A percentile compares a stretch with the other conserved stretches of the same genome.
These are phyloP conservation scores for Phanerodontia chrysosporium DNA, from an alignment of 768 basidiomycete species.

Conservation along the genomic window DNA sequence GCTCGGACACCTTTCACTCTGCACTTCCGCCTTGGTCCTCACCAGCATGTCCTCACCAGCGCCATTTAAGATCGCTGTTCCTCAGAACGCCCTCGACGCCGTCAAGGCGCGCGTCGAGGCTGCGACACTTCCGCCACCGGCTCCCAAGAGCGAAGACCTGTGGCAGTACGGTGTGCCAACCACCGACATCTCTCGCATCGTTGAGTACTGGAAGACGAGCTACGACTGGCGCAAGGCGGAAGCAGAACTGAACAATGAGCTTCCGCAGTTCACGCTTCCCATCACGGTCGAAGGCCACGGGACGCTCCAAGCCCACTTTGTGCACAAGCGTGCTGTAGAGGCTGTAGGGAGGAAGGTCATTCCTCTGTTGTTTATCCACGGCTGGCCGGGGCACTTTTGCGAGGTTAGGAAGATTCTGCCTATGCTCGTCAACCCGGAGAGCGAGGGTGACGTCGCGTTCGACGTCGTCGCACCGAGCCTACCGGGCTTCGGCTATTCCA, in stretches of 20 bases:
- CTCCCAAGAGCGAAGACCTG: constrained; percentile 35
- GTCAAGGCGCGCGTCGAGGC: no score
- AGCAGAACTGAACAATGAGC: constrained; percentile 23
- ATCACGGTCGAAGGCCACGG: constrained; percentile 30
- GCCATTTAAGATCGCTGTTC: no score
- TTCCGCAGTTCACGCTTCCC: constrained; percentile 33
- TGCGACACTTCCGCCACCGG: constrained; percentile 40
- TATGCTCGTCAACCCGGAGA: constrained; percentile 35
- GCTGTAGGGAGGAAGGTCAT: constrained; percentile 34
- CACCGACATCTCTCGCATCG: constrained; percentile 24
- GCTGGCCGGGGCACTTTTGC: constrained; percentile 61
- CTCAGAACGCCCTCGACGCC: no score
- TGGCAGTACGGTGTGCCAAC: constrained; percentile 45
- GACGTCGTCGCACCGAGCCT: constrained; percentile 58
- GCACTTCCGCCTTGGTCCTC: no score
- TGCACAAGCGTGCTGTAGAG: constrained; percentile 26
- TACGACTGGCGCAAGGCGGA: constrained; percentile 31
- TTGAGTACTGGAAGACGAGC: constrained; percentile 24
- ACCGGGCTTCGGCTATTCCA: constrained; percentile 61
- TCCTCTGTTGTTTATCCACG: constrained; percentile 60
- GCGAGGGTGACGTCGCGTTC: constrained; percentile 45
- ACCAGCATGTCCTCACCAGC: no score
- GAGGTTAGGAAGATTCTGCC: constrained; percentile 58
- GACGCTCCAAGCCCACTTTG: constrained; percentile 30
- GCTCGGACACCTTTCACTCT: no score